Conservation (phyloP, 495 filamentous ascomycete species). For the Neurospora sp. region DNA sequence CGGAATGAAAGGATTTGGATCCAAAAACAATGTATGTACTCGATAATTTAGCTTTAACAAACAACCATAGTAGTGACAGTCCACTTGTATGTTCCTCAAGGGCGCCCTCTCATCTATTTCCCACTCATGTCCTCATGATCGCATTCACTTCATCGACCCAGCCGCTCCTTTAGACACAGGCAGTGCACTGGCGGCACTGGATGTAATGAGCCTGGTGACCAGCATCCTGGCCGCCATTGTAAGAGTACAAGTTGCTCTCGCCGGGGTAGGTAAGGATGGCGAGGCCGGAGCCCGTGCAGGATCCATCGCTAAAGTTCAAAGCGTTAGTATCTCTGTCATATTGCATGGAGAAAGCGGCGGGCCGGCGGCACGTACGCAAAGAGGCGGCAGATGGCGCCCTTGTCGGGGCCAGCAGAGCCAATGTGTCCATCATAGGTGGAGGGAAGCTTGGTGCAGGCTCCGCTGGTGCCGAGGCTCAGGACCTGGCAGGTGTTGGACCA, state of each 20-base stretch:
- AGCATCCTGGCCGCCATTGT: not conserved
- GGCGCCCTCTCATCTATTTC: not conserved
- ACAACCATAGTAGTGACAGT: not conserved
- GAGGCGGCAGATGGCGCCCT: not conserved
- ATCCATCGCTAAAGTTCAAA: not conserved
- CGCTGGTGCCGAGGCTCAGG: not conserved
- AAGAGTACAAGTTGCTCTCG: not conserved
- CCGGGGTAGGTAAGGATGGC: not conserved
- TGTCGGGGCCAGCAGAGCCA: not conserved
- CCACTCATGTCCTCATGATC: not conserved
- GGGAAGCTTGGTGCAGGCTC: not conserved
- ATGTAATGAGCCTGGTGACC: not conserved
- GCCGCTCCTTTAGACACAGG: not conserved
- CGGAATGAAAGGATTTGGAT: not conserved
- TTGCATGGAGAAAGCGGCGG: no score
- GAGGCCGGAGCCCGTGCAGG: not conserved
- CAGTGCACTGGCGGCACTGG: not conserved
- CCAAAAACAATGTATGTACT: not conserved
- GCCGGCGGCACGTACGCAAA: not conserved
- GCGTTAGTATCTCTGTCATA: not conserved
- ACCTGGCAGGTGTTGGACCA: not conserved
- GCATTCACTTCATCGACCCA: not conserved
- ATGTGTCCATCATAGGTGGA: not conserved
- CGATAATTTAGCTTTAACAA: not conserved
- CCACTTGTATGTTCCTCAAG: not conserved